phyloP scores from a whole-genome alignment of 768 basidiomycete species.

The Galerina marginata region DNA sequence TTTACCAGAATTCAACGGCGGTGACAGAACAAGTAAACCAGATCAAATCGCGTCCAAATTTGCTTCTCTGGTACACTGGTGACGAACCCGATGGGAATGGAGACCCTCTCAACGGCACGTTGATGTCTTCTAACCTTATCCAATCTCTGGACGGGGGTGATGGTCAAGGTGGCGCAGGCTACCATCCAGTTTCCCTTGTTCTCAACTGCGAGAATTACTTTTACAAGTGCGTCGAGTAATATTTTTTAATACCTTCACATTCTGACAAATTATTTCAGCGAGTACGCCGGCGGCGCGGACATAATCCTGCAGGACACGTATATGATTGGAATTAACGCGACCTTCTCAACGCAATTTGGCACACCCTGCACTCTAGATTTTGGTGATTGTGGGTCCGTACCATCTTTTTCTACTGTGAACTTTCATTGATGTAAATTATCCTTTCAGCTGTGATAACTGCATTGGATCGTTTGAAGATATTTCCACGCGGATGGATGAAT shows the following conservation, averaged over 20 bases:
- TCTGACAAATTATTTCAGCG: slow-evolving; percentile 22
- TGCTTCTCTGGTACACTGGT: slow-evolving; percentile 76
- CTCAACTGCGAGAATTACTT: slow-evolving; percentile 71
- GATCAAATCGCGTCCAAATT: slow-evolving; percentile 69
- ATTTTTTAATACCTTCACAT: background rate
- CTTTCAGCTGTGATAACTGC: slow-evolving; percentile 60
- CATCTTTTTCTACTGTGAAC: background rate
- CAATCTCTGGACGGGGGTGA: slow-evolving; percentile 60
- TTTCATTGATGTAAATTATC: background rate
- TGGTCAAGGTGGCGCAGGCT: slow-evolving; percentile 54
- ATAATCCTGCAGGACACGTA: slow-evolving; percentile 75
- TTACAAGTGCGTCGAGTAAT: slow-evolving; percentile 43
- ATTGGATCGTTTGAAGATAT: slow-evolving; percentile 73
- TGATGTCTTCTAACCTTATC: slow-evolving; percentile 58
- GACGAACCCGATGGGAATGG: slow-evolving; percentile 78
- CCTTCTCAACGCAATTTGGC: slow-evolving; percentile 63
- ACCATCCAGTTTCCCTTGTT: slow-evolving; percentile 70
- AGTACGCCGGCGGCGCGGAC: slow-evolving; percentile 64
- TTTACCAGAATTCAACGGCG: slow-evolving; percentile 66
- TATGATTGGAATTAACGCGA: slow-evolving; percentile 64
- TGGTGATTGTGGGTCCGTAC: slow-evolving; percentile 73
- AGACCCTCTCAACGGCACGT: slow-evolving; percentile 68
- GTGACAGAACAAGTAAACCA: slow-evolving; percentile 72
- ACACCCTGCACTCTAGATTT: slow-evolving; percentile 68
- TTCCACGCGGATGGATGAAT: slow-evolving; percentile 68